These are phyloP conservation scores for Lactarius pseudohatsudake DNA, from an alignment of 768 basidiomycete genomes.

Conservation along the genomic window DNA sequence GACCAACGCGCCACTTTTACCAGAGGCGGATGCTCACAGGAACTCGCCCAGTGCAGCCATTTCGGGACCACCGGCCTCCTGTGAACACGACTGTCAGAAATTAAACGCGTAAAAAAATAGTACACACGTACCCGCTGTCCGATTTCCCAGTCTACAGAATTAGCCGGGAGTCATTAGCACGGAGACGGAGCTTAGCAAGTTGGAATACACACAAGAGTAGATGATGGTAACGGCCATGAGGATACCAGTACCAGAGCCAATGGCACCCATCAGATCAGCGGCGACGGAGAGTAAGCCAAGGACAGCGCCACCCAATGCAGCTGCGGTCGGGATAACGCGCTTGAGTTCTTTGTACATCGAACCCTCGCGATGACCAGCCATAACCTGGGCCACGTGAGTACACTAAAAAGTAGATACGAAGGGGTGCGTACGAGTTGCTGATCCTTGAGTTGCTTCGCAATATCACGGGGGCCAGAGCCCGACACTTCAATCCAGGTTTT, in stretches of 20 bases:
- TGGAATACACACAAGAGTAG: conserved; percentile 56
- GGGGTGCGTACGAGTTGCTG: conserved; percentile 76
- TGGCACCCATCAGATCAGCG: conserved; percentile 94
- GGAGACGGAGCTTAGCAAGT: conserved; percentile 1
- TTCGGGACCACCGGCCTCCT: conserved; percentile 81
- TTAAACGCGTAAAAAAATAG: not conserved
- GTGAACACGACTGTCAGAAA: conserved; percentile 18
- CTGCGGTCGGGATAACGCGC: conserved; percentile 95
- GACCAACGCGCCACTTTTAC: not conserved
- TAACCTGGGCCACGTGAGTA: conserved; percentile 47
- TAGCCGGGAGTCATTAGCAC: not conserved
- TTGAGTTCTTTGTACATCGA: conserved; percentile 99
- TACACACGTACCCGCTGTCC: conserved; percentile 61
- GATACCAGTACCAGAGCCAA: conserved; percentile 94
- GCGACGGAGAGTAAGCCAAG: conserved; percentile 87
- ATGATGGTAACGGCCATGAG: conserved; percentile 98
- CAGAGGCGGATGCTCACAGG: conserved; percentile 43
- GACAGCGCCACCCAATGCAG: conserved; percentile 96
- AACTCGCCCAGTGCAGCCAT: conserved; percentile 79
- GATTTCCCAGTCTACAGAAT: conserved; percentile 82
- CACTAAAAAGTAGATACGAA: not conserved
- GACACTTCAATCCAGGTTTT: conserved; percentile 99
- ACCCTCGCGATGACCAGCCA: conserved; percentile 88
- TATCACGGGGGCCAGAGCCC: conserved; percentile 90
- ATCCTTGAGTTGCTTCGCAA: conserved; percentile 98